These are phyloP conservation scores for Lactifluus subvellereus DNA, from an alignment of 768 basidiomycete genomes.

Conservation along the genomic window DNA sequence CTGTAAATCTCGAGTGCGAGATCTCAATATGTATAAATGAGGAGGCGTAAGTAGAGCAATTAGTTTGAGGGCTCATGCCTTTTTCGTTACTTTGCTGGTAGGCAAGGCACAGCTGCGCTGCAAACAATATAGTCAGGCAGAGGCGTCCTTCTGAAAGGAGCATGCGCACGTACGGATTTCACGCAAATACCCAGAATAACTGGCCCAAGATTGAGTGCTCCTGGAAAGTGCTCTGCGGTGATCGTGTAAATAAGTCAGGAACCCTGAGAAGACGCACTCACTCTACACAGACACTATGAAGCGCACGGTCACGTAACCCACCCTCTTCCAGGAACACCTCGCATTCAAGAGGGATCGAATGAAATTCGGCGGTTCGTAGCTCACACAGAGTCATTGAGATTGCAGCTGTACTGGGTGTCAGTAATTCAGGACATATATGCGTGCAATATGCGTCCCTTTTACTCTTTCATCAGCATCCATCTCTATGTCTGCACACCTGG, in stretches of 20 bases:
- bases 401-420: constrained; percentile 9
- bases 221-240: constrained; percentile 21
- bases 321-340: constrained; percentile 13
- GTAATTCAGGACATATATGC: constrained; percentile 1
- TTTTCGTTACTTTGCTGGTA: constrained; percentile 22
- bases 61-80: neutral
- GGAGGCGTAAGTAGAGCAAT: neutral
- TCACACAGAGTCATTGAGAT: constrained; percentile 25
- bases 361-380: constrained; percentile 19
- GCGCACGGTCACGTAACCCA: neutral
- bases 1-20: constrained; percentile 22
- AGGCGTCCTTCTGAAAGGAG: neutral
- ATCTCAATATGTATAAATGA: constrained; percentile 1
- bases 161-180: constrained; percentile 20
- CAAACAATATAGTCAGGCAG: neutral
- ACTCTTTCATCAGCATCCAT: constrained; percentile 21
- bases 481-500: constrained; percentile 21
- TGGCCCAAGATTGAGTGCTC: constrained; percentile 25
- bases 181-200: constrained; percentile 24
- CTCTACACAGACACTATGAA: constrained; percentile 23
- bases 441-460: constrained; percentile 11
- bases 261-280: neutral
- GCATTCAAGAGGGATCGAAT: constrained; percentile 24
- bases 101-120: constrained; percentile 23
- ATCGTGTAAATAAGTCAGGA: neutral